Evolutionary conservation across 225 moss, liverwort and hornwort genomes (phyloP).

Genomic region (Pseudoscleropodium purum): DNA sequence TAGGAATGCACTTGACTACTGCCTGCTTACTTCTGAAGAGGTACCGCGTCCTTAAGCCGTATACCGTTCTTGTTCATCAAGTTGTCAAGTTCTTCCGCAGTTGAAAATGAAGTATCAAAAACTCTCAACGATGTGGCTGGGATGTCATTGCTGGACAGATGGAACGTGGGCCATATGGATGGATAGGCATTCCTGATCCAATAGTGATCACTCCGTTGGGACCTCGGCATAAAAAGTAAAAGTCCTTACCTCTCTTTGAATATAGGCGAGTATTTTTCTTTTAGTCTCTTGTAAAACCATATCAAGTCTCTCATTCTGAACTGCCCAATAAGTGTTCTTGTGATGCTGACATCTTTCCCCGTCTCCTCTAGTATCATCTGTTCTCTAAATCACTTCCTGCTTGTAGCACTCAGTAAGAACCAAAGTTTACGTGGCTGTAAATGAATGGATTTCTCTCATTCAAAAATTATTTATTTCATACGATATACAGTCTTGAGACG

Average conservation of each 20-base stretch:
- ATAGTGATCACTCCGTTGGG: slow-evolving; percentile 15
- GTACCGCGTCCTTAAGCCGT: not conserved
- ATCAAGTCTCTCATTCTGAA: not conserved
- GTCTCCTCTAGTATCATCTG: not conserved
- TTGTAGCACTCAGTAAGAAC: not conserved
- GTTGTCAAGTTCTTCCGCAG: not conserved
- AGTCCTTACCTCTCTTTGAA: not conserved
- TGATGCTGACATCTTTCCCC: not conserved
- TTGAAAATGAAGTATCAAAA: not conserved
- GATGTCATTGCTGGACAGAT: slow-evolving; percentile 14
- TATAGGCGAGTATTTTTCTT: not conserved
- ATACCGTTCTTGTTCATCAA: not conserved
- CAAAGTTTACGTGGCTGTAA: not conserved
- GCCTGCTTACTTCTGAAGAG: slow-evolving; percentile 37
- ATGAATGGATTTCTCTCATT: not conserved
- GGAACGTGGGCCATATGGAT: slow-evolving; percentile 24
- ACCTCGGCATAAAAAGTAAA: slow-evolving; percentile 23
- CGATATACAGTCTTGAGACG: not conserved
- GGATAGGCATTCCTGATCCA: slow-evolving; percentile 27
- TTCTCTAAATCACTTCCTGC: not conserved
- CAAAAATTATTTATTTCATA: not conserved
- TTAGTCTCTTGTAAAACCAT: not conserved
- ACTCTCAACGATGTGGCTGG: not conserved
- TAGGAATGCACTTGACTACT: slow-evolving; percentile 25
- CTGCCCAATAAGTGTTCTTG: not conserved